Base-by-base conservation (phyloP, 345 rosid species). In the Salix arbutifolia region DNA sequence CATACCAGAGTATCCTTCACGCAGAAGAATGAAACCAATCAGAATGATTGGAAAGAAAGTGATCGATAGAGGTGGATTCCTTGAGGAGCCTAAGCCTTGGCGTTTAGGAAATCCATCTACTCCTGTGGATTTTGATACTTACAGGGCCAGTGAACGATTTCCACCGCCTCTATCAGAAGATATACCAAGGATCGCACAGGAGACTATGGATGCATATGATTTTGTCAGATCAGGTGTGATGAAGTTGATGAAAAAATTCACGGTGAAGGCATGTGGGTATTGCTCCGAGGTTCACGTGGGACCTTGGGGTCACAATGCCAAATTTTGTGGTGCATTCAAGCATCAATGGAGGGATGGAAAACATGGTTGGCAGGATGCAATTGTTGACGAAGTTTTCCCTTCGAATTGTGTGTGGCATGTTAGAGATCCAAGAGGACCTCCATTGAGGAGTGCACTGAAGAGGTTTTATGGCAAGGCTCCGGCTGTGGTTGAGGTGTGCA, bases 331-430 rank as follows among this genome's bases (percentile, higher is more conserved):
- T 48, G 97, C 84, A 78, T 87, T 84, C 81, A 94, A 94, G 84
- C 98, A 94, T 75, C 97, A 94, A 23, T 90, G 98, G 97, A 88
- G 97, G 81, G 98, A 92, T n/a, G 97, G 98, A 76, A 92, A 92
- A 80, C 98, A 94, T 14, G 98, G 98, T 42, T 92, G 98, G 97
- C 97, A 94, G 84, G 92, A 92, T 74, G 97, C 98, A 18, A 84
- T 83, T 5, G 77, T 87, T 30, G 94, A 88, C 2, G 98, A 94
- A 83, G 83, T 94, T 38, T 78, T 92, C 74, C 97, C 97, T 2
- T 89, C 88, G 1, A 91, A 91, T 79, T 85, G 89, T 52, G 97
- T 89, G 58, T 92, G 97, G 98, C 95, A 92, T 77, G 90, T 82
- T 74, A 86, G 77, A 77, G 90, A 90, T 68, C 95, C 92, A 2